Conservation (phyloP, 2,329 filamentous ascomycete genomes). For the Aureobasidium lini region DNA sequence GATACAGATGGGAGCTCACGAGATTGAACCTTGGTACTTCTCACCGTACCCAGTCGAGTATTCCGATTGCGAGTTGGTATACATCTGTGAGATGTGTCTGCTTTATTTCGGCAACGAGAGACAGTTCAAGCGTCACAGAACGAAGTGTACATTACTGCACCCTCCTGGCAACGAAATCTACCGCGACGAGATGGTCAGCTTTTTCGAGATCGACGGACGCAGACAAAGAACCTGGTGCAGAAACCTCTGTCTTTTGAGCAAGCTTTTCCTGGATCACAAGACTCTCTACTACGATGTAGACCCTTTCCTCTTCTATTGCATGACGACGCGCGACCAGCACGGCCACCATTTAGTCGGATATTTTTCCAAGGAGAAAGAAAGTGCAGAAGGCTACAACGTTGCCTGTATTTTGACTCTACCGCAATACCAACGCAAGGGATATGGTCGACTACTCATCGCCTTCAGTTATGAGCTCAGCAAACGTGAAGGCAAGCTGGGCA, state of each 20-base stretch:
- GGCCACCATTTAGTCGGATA: constrained; percentile 98
- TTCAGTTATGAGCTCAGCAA: constrained; percentile 97
- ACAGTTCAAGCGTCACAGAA: constrained; percentile 75
- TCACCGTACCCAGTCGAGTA: constrained; percentile 91
- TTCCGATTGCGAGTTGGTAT: constrained; percentile 80
- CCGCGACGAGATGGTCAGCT: constrained; percentile 84
- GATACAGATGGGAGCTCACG: constrained; percentile 85
- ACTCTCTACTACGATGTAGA: constrained; percentile 99
- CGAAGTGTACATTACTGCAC: constrained; percentile 84
- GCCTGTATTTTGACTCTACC: constrained; percentile 95
- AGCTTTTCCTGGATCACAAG: constrained; percentile 96
- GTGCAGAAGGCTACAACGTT: constrained; percentile 92
- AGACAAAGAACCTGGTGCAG: constrained; percentile 94
- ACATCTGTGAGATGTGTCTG: constrained; percentile 95
- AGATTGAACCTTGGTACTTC: constrained; percentile 98
- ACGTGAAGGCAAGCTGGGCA: constrained; percentile 89
- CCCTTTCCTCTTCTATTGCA: constrained; percentile 96
- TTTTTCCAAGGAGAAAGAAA: constrained; percentile 98
- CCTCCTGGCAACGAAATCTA: constrained; percentile 98
- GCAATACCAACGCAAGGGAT: constrained; percentile 92
- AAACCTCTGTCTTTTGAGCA: constrained; percentile 87
- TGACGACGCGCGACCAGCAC: constrained; percentile 81
- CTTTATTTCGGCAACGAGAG: constrained; percentile 80
- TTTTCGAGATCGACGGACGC: constrained; percentile 94
- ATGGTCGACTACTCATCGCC: constrained; percentile 85